phyloP scores from a whole-genome alignment of 495 filamentous ascomycete genomes.

The Podospora fimiseda region DNA sequence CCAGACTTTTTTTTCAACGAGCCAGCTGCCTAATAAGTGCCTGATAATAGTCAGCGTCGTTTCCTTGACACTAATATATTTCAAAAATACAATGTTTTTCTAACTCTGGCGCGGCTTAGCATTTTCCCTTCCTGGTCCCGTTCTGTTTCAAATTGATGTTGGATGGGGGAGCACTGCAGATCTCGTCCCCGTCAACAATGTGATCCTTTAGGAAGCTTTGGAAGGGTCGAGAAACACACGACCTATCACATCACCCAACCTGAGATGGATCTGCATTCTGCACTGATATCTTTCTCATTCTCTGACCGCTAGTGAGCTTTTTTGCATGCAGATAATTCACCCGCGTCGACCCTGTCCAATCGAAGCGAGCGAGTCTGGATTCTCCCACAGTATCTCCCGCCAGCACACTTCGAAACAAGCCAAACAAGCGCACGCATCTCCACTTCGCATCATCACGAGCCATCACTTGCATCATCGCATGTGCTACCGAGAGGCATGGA shows the following conservation, averaged over 20 bases:
- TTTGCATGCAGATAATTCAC: too few species aligned
- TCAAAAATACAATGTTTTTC: too few species aligned
- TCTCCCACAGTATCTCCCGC: constrained; percentile 11
- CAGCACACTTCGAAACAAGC: constrained; percentile 13
- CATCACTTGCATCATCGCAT: constrained; percentile 14
- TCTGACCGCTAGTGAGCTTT: too few species aligned
- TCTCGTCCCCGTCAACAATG: not conserved
- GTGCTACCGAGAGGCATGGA: not conserved
- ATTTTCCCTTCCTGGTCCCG: too few species aligned
- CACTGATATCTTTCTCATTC: too few species aligned
- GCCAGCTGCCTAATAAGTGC: not conserved
- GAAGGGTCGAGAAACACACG: not conserved
- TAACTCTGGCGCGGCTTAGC: not conserved
- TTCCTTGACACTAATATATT: not conserved
- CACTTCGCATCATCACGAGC: constrained; percentile 5
- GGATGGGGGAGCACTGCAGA: not conserved
- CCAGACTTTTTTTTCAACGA: too few species aligned
- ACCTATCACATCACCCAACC: not conserved
- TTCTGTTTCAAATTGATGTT: not conserved
- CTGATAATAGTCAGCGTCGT: not conserved
- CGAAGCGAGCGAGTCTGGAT: too few species aligned
- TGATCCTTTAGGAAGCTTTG: not conserved
- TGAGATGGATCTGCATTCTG: not conserved
- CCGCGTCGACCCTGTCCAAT: not conserved
- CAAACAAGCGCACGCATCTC: constrained; percentile 4